A percentile compares a stretch with the other conserved stretches of the same genome.
These are phyloP conservation scores for Gaultheria prostrata DNA, from an alignment of 148 eudicot species.

Conservation along the genomic window DNA sequence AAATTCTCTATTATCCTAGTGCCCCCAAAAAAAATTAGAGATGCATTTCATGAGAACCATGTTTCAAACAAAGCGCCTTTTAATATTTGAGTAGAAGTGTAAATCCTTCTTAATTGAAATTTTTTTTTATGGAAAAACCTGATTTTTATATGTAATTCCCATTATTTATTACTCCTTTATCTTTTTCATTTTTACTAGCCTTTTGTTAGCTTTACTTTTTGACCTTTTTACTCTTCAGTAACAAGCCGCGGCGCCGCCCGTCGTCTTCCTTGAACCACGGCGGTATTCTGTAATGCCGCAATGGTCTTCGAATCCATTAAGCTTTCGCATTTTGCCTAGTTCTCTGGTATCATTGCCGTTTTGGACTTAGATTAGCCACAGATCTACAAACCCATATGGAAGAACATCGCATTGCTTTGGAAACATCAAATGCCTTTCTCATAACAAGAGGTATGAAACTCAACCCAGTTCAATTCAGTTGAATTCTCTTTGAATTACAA, in stretches of 20 bases:
- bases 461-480: not conserved
- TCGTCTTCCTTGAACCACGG: not conserved
- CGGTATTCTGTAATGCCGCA: not conserved
- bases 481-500: not conserved
- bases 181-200: too few species aligned
- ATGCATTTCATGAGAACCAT: too few species aligned
- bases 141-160: too few species aligned
- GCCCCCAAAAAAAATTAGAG: too few species aligned
- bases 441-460: not conserved
- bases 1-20: too few species aligned
- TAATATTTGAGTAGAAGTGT: too few species aligned
- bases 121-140: too few species aligned
- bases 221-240: too few species aligned
- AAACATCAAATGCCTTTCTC: not conserved
- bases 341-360: not conserved
- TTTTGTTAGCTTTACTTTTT: not conserved
- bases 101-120: too few species aligned
- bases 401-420: not conserved
- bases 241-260: not conserved
- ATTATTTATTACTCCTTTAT: not conserved
- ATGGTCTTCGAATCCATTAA: not conserved
- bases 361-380: not conserved
- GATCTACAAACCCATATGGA: not conserved
- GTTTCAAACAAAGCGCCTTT: too few species aligned
- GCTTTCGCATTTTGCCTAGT: not conserved